A percentile compares a stretch with the other conserved stretches of the same genome.
phyloP scores from a whole-genome alignment of 768 basidiomycete genomes.

The Mycena leptocephala region DNA sequence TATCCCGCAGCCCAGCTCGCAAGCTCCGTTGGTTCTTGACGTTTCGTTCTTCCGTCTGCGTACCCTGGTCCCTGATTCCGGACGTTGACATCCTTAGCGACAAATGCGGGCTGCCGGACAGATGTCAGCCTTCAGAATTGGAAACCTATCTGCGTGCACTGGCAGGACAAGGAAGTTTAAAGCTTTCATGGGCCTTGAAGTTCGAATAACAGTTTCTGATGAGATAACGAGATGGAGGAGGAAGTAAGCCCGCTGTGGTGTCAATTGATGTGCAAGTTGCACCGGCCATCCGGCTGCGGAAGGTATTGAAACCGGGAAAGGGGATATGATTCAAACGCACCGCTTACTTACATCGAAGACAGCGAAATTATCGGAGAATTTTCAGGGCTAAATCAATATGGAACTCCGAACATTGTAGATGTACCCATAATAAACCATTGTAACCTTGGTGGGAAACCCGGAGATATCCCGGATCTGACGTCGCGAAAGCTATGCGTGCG shows the following conservation, averaged over 20 bases:
- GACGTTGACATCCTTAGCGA: too few relatives aligned
- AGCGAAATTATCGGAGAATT: neutral
- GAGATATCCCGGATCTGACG: too few relatives aligned
- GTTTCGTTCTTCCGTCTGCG: neutral
- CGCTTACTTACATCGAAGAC: neutral
- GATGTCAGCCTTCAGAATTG: constrained; percentile 2
- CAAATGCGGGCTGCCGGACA: neutral
- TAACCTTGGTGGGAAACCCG: too few relatives aligned
- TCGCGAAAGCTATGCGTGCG: too few relatives aligned
- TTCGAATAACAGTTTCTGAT: constrained; percentile 5
- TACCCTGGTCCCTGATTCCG: too few relatives aligned
- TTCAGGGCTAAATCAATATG: neutral
- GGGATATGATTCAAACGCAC: neutral
- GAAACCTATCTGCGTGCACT: neutral
- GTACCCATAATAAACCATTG: too few relatives aligned
- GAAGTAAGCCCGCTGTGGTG: too few relatives aligned
- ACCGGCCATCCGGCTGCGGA: neutral
- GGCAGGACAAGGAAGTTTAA: constrained; percentile 7
- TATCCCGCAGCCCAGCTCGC: constrained; percentile 2
- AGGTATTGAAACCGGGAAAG: neutral
- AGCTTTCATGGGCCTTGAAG: neutral
- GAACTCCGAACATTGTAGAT: neutral
- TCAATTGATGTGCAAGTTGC: too few relatives aligned
- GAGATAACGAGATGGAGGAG: too few relatives aligned
- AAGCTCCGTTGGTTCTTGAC: neutral